Conservation (phyloP, 495 filamentous ascomycete species). For the Daldinia decipiens region DNA sequence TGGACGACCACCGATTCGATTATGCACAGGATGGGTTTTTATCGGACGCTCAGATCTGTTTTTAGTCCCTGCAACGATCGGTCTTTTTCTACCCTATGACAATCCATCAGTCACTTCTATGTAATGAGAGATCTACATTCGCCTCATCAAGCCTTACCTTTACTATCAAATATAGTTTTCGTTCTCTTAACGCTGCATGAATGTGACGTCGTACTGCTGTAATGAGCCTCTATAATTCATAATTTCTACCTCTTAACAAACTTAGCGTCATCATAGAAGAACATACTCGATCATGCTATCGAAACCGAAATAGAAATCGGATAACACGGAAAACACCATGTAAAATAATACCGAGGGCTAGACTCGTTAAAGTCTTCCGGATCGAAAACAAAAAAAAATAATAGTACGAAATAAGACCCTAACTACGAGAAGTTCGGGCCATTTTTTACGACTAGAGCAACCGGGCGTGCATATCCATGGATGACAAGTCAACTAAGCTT, state of each 20-base stretch:
- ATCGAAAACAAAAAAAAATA: background rate
- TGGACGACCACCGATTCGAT: slow-evolving; percentile 36
- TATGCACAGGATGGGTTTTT: slow-evolving; percentile 6
- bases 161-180: background rate
- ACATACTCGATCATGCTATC: slow-evolving; percentile 3
- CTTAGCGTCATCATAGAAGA: slow-evolving; percentile 13
- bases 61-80: slow-evolving; percentile 35
- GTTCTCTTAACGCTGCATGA: background rate
- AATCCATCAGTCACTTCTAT: slow-evolving; percentile 3
- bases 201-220: slow-evolving; percentile 10
- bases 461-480: background rate
- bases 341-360: background rate
- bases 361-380: background rate
- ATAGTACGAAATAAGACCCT: background rate
- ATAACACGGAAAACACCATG: slow-evolving; percentile 10
- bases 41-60: slow-evolving; percentile 23
- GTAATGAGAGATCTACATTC: slow-evolving; percentile 27
- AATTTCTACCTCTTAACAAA: slow-evolving; percentile 13
- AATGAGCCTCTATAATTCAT: slow-evolving; percentile 13
- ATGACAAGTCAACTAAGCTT: slow-evolving; percentile 5
- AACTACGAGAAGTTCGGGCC: background rate
- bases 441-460: background rate
- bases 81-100: slow-evolving; percentile 22
- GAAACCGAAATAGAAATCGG: slow-evolving; percentile 6
- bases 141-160: slow-evolving; percentile 13